Percentiles rank a stretch among this genome's conserved stretches.
Evolutionary conservation across 2,329 filamentous ascomycete genomes (phyloP).

Genomic region (Alternaria novae-zelandiae): DNA sequence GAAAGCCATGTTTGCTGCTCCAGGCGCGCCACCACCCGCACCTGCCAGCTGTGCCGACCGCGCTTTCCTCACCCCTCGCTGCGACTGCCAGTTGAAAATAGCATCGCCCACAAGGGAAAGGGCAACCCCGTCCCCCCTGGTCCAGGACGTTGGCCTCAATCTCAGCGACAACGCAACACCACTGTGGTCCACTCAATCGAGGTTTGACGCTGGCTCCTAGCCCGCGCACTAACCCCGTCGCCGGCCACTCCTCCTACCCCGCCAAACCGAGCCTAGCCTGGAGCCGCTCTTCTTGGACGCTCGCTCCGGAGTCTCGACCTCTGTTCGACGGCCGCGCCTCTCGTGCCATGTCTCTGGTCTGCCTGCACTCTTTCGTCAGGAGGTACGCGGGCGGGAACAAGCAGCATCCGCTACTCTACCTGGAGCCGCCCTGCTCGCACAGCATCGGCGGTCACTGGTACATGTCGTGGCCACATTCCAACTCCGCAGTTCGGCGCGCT

Average conservation of each 20-base stretch:
- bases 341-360: neutral
- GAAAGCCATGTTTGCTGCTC: neutral
- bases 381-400: slow-evolving; percentile 3
- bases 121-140: slow-evolving; percentile 4
- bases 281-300: slow-evolving; percentile 2
- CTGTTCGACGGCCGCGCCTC: neutral
- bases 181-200: neutral
- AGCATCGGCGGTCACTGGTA: slow-evolving; percentile 6
- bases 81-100: slow-evolving; percentile 1
- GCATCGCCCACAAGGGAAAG: slow-evolving; percentile 2
- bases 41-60: slow-evolving; percentile 2
- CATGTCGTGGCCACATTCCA: slow-evolving; percentile 11
- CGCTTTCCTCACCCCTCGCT: neutral
- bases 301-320: slow-evolving; percentile 6
- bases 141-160: neutral
- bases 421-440: slow-evolving; percentile 15
- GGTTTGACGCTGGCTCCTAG: slow-evolving; percentile 1
- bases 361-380: neutral
- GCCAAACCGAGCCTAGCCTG: slow-evolving; percentile 7
- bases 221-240: neutral
- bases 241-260: slow-evolving; percentile 5
- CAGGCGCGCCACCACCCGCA: slow-evolving; percentile 12
- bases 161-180: slow-evolving; percentile 1
- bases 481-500: slow-evolving; percentile 14
- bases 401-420: slow-evolving; percentile 6